Base-by-base conservation (phyloP, 2,329 filamentous ascomycete species). In the Cladophialophora carrionii region DNA sequence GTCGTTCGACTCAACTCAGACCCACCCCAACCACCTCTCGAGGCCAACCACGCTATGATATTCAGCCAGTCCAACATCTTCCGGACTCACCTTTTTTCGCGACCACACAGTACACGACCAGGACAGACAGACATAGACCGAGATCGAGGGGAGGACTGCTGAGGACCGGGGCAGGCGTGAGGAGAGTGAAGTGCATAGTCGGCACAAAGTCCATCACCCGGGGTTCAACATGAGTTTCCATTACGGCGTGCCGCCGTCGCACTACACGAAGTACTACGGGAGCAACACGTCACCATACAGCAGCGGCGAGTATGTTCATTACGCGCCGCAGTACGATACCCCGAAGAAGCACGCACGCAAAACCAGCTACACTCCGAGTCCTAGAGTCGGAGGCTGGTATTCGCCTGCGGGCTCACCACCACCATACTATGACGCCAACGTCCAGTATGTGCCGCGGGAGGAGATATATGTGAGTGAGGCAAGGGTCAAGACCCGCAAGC, bases 401-500 rank as follows among this genome's bases (percentile, higher is more conserved):
- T 79, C 75, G 61, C 75, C 71, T 61, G 73, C 81, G 68, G 78
- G 78, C 58, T 78, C 78, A 67, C 77, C 76, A 61, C 77, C 79
- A 58, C 75, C 76, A 64, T 82, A 80, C 73, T 80, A 83, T 71
- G 79, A 83, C 55, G 67, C 75, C 58, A 76, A 76, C 71, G 78
- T 78, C 73, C 76, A 82, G 76, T 77, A 84, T 81, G 76, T 81
- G 79, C 78, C 79, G 78, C 78, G 76, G 74, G 80, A 80, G 75
- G 82, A 84, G 77, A 85, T 88, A 78, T 83, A 85, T 87, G 86
- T 88, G 87, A 88, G 86, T 88, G 83, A 81, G 82, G 83, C 80
- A 78, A 77, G 77, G 75, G 77, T 73, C 70, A 73, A 74, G 56
- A 66, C 71, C 68, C 67, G 67, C 64, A 71, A 70, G 71, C 71